phyloP scores from a whole-genome alignment of 2,329 filamentous ascomycete species.

The Clonostachys solani region DNA sequence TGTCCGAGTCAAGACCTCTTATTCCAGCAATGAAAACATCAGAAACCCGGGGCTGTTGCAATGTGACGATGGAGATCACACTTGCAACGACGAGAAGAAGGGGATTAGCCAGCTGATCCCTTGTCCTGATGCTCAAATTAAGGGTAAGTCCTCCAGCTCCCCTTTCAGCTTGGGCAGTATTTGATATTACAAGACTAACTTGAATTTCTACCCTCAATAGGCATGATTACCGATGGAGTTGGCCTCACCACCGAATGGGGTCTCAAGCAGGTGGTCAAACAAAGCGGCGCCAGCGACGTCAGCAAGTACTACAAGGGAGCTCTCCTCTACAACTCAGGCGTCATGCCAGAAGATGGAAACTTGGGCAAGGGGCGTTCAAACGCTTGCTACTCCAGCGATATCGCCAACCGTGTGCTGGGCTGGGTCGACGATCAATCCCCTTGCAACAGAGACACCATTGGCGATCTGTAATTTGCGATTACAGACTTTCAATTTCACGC shows the following conservation, averaged over 20 bases:
- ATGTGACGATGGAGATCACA: background rate
- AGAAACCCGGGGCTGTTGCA: slow-evolving; percentile 2
- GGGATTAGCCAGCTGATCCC: background rate
- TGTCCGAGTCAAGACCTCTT: slow-evolving; percentile 1
- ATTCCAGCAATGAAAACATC: background rate
- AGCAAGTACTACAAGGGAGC: slow-evolving; percentile 25
- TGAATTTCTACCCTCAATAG: background rate
- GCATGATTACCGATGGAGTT: slow-evolving; percentile 24
- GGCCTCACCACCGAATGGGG: slow-evolving; percentile 27
- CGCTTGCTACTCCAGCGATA: slow-evolving; percentile 12
- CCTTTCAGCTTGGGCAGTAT: too few species aligned
- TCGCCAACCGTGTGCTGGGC: slow-evolving; percentile 13
- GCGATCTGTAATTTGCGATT: background rate
- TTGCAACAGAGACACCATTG: slow-evolving; percentile 8
- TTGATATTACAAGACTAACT: too few species aligned
- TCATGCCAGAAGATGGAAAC: slow-evolving; percentile 19
- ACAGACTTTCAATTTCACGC: too few species aligned
- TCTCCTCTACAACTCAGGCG: slow-evolving; percentile 33
- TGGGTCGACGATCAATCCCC: slow-evolving; percentile 5
- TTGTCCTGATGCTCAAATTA: background rate
- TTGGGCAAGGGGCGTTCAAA: slow-evolving; percentile 15
- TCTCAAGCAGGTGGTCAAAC: slow-evolving; percentile 20
- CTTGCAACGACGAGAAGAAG: slow-evolving; percentile 1
- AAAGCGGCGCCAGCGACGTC: slow-evolving; percentile 15
- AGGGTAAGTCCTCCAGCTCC: background rate